Evolutionary conservation across 768 basidiomycete genomes (phyloP), one percentile per base, ranked within the genome.

Genomic region (Megacollybia marginata): DNA sequence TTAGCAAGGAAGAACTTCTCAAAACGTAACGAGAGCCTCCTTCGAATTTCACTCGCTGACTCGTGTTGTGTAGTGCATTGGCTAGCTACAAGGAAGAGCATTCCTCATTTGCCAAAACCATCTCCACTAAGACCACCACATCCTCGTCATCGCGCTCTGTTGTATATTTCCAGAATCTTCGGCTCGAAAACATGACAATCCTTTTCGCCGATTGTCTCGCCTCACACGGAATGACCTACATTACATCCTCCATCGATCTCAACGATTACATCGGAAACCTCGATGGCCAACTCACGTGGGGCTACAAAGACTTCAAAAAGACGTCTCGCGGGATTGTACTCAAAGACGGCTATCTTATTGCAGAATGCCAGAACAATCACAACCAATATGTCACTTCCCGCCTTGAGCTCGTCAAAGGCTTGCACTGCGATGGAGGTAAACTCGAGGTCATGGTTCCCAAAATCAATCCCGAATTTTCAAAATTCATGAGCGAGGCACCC

Each of bases 221-320:
- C 13, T 16, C 31, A 33, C 16, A 34, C 28, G 31, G 34, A 16
- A 19, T 28, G 6, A 28, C 18, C 18, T 48, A 18, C 34, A 5
- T 28, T 6, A 12, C 16, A 7, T 42, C 48, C 20, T 15, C 33
- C 15, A 28, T 48, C 13, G 48, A 48, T 20, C 34, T 48, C 34
- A 11, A 48, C 18, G 9, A 9, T 9, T 31, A 48, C 48, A 48
- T 48, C 20, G 48, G 48, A 7, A 31, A 40, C 31, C 19, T 48
- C 16, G 28, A 42, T 28, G 48, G 48, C n/a, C 8, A 42, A 15
- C 48, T 48, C 18, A 40, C 42, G 8, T 48, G 48, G 48, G 48
- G 48, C 15, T 40, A 40, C 18, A 31, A 40, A 1, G 36, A 19
- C 15, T 48, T 48, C 36, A 32, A 31, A 16, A 13, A 5, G 5